A percentile compares a stretch with the other conserved stretches of the same genome.
Evolutionary conservation across 306 rosid genomes (phyloP).

Genomic region (Fragaria vesca): DNA sequence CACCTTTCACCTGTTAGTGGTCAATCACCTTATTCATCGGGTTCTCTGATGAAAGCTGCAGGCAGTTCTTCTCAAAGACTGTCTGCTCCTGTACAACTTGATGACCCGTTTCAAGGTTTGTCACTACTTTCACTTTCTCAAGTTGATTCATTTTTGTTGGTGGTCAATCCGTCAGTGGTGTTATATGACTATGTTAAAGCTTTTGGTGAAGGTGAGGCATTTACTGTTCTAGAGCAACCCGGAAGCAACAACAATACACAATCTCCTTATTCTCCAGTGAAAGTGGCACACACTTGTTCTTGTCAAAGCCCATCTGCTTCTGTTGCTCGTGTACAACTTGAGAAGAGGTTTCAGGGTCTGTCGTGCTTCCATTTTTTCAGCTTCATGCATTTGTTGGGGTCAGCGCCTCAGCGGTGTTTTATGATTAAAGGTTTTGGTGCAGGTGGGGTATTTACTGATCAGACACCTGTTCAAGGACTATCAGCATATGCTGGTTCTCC

Average conservation of each 20-base stretch:
- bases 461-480: neutral
- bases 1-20: neutral
- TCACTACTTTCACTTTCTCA: neutral
- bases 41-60: neutral
- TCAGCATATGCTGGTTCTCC: neutral
- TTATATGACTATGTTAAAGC: neutral
- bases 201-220: neutral
- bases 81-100: neutral
- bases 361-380: neutral
- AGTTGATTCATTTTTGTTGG: neutral
- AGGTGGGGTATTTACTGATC: neutral
- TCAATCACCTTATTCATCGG: neutral
- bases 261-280: neutral
- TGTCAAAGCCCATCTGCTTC: neutral
- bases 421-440: neutral
- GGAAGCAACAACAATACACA: no score
- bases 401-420: neutral
- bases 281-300: neutral
- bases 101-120: neutral
- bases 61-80: neutral
- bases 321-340: neutral
- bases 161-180: neutral
- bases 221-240: neutral
- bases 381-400: neutral
- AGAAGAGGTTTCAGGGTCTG: neutral